These are phyloP conservation scores for Colletotrichum caudatum DNA, from an alignment of 2,329 filamentous ascomycete genomes.

Conservation along the genomic window DNA sequence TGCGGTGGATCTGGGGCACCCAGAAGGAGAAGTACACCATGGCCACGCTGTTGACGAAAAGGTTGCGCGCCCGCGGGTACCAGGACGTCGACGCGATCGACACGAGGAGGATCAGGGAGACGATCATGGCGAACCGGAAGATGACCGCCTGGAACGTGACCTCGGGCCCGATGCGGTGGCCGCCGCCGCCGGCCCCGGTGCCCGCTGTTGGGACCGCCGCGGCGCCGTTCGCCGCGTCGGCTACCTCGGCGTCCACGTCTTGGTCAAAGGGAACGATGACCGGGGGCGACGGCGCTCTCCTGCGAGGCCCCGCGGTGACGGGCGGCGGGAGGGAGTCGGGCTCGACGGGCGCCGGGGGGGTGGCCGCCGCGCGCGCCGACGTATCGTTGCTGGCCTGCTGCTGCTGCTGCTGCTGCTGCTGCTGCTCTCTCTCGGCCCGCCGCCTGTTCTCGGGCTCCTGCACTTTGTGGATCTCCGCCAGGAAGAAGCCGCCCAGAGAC, in stretches of 20 bases:
- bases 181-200: slow-evolving; percentile 6
- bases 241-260: slow-evolving; percentile 71
- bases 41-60: slow-evolving; percentile 73
- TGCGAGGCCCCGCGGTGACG: slow-evolving; percentile 51
- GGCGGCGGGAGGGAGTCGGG: slow-evolving; percentile 55
- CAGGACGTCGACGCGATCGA: slow-evolving; percentile 71
- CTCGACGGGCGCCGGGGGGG: slow-evolving; percentile 46
- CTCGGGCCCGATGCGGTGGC: slow-evolving; percentile 43
- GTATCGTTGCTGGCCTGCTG: slow-evolving; percentile 45
- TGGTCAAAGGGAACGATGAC: slow-evolving; percentile 74
- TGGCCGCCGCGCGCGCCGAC: slow-evolving; percentile 43
- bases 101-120: slow-evolving; percentile 68
- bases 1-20: slow-evolving; percentile 92
- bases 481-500: slow-evolving; percentile 67
- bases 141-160: slow-evolving; percentile 67
- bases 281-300: slow-evolving; percentile 53
- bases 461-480: slow-evolving; percentile 70
- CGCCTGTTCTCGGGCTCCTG: slow-evolving; percentile 68
- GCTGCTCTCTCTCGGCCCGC: slow-evolving; percentile 50
- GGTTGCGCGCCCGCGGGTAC: slow-evolving; percentile 65
- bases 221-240: slow-evolving; percentile 47
- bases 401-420: slow-evolving; percentile 24
- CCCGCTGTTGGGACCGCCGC: slow-evolving; percentile 45
- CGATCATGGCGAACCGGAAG: slow-evolving; percentile 67
- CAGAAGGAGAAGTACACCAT: slow-evolving; percentile 90